Evolutionary conservation across 2,329 filamentous ascomycete genomes (phyloP).

Genomic region (Escovopsis weberi): DNA sequence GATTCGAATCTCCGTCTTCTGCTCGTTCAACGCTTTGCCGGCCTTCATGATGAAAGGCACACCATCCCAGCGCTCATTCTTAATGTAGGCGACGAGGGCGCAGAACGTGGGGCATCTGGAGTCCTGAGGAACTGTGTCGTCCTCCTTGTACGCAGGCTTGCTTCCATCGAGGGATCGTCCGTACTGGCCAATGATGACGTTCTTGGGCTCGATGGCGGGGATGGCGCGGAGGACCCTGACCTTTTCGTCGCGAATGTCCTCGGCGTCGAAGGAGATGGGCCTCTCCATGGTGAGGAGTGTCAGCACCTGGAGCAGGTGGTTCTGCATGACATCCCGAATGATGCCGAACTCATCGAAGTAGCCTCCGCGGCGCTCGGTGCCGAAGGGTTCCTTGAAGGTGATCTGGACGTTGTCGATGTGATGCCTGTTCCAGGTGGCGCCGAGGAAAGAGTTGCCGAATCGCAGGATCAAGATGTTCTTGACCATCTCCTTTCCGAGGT

Average conservation of each 20-base stretch:
- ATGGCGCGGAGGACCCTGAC: constrained; percentile 90
- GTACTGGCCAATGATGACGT: constrained; percentile 98
- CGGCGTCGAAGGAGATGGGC: constrained; percentile 92
- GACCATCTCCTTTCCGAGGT: constrained; percentile 99
- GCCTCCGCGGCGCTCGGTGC: constrained; percentile 90
- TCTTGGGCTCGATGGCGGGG: constrained; percentile 92
- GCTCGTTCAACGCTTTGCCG: constrained; percentile 95
- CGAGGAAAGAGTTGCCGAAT: constrained; percentile 98
- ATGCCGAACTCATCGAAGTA: constrained; percentile 99
- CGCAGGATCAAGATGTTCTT: constrained; percentile 98
- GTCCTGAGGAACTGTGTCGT: constrained; percentile 94
- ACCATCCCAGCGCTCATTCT: constrained; percentile 98
- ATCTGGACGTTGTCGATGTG: constrained; percentile 99
- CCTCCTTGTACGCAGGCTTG: constrained; percentile 97
- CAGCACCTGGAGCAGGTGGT: constrained; percentile 91
- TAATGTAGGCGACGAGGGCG: constrained; percentile 93
- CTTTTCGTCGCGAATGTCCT: constrained; percentile 98
- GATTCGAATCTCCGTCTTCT: constrained; percentile 98
- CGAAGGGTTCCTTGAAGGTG: constrained; percentile 98
- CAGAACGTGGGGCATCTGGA: constrained; percentile 97
- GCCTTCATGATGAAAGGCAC: constrained; percentile 99
- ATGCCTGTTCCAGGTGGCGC: constrained; percentile 96
- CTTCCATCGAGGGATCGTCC: constrained; percentile 88
- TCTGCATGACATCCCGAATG: constrained; percentile 99
- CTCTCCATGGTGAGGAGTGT: constrained; percentile 96